A percentile compares a stretch with the other conserved stretches of the same genome.
phyloP scores from a whole-genome alignment of 2,329 filamentous ascomycete genomes.

The Pezicula rhizophila region DNA sequence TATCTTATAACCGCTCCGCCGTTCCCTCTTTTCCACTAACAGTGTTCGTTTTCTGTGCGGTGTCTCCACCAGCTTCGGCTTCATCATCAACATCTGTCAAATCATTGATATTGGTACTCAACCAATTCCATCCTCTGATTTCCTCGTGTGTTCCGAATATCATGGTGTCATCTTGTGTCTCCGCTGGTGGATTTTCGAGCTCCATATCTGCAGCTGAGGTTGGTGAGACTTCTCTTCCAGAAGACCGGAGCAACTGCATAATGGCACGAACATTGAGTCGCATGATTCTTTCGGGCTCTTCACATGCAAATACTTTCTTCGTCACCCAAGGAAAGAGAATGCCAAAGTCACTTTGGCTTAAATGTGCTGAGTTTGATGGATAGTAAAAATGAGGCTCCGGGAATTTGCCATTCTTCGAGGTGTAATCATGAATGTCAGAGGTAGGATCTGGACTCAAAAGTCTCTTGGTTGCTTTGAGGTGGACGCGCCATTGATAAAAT shows the following conservation, averaged over 20 bases:
- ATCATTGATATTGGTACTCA: slow-evolving; percentile 17
- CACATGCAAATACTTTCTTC: slow-evolving; percentile 49
- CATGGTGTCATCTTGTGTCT: slow-evolving; percentile 15
- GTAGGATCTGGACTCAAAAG: slow-evolving; percentile 54
- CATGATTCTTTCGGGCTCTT: slow-evolving; percentile 52
- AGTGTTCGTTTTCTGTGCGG: not conserved
- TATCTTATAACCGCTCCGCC: slow-evolving; percentile 3
- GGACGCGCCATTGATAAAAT: slow-evolving; percentile 72
- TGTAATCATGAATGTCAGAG: slow-evolving; percentile 24
- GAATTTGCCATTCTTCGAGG: slow-evolving; percentile 3
- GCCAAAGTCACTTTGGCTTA: slow-evolving; percentile 80
- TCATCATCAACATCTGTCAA: slow-evolving; percentile 12
- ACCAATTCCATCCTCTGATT: slow-evolving; percentile 25
- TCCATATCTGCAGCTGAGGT: slow-evolving; percentile 39
- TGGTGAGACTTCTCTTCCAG: slow-evolving; percentile 41
- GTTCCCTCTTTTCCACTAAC: slow-evolving; percentile 2
- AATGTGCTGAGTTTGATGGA: slow-evolving; percentile 66
- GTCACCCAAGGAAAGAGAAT: slow-evolving; percentile 71
- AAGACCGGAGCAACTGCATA: slow-evolving; percentile 48
- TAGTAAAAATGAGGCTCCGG: slow-evolving; percentile 65
- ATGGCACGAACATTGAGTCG: slow-evolving; percentile 53
- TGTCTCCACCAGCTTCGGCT: slow-evolving; percentile 3
- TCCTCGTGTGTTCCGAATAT: slow-evolving; percentile 19
- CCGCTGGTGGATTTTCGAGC: slow-evolving; percentile 8
- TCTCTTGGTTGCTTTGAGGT: slow-evolving; percentile 63